Percentiles rank a stretch among this genome's conserved stretches.
Evolutionary conservation across 2,329 filamentous ascomycete species (phyloP).

Genomic region (Calonectria hawksworthii): DNA sequence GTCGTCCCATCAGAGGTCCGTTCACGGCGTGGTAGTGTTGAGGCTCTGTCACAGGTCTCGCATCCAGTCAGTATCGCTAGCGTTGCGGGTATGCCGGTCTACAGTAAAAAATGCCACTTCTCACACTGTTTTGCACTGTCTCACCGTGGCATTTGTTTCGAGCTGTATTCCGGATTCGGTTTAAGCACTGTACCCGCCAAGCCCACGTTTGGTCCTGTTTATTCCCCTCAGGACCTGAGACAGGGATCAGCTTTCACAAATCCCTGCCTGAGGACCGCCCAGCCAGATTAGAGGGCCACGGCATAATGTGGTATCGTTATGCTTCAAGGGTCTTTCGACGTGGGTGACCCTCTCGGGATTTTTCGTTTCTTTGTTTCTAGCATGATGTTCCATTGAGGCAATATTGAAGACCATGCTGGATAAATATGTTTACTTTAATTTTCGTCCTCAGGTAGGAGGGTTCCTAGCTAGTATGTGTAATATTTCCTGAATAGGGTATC

Average conservation of each 20-base stretch:
- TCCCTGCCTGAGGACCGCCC: conserved; percentile 2
- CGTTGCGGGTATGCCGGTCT: not conserved
- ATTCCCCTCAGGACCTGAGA: conserved; percentile 27
- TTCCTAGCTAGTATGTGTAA: conserved; percentile 15
- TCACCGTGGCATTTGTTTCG: not conserved
- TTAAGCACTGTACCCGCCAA: conserved; percentile 1
- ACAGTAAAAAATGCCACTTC: not conserved
- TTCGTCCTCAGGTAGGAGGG: conserved; percentile 25
- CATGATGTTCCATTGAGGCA: conserved; percentile 2
- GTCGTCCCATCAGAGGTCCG: not conserved
- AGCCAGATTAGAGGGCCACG: conserved; percentile 21
- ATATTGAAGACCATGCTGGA: not conserved
- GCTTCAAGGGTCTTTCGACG: not conserved
- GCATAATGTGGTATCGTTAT: conserved; percentile 26
- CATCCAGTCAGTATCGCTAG: not conserved
- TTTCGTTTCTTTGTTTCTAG: conserved; percentile 6
- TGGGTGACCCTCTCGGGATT: not conserved
- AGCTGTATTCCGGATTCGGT: not conserved
- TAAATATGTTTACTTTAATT: conserved; percentile 2
- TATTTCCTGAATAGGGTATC: conserved; percentile 41
- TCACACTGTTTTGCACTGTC: not conserved
- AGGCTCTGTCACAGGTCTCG: not conserved
- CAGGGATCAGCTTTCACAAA: conserved; percentile 18
- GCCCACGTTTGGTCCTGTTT: conserved; percentile 11
- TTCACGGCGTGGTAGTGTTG: not conserved